phyloP scores from a whole-genome alignment of 2,329 filamentous ascomycete species.

The Epichloe uncinata region DNA sequence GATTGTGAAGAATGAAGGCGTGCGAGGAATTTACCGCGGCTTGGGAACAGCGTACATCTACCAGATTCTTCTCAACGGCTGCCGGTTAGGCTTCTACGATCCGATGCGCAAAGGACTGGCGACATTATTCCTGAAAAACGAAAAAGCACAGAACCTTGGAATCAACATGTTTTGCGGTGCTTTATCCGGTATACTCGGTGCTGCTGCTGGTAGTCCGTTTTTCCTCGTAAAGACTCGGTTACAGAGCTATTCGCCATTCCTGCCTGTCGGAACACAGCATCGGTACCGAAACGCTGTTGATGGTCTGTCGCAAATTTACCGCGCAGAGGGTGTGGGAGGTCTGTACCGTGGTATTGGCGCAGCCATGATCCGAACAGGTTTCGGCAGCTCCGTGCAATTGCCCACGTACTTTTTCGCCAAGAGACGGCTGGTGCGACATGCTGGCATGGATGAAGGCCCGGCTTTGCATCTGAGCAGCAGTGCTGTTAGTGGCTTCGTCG shows the following conservation, averaged over 20 bases:
- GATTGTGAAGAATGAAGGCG: conserved; percentile 81
- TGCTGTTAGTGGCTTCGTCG: conserved; percentile 82
- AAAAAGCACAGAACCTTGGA: conserved; percentile 66
- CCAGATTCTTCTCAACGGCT: conserved; percentile 92
- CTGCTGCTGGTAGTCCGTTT: conserved; percentile 86
- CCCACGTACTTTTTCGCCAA: conserved; percentile 99
- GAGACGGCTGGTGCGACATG: conserved; percentile 64
- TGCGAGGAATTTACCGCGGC: conserved; percentile 75
- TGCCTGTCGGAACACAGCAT: conserved; percentile 95
- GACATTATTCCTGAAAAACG: conserved; percentile 55
- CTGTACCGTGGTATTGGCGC: conserved; percentile 84
- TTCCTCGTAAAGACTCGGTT: conserved; percentile 96
- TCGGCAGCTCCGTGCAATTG: conserved; percentile 88
- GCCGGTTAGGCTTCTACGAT: conserved; percentile 94
- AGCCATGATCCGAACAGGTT: conserved; percentile 91
- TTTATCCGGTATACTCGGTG: conserved; percentile 76
- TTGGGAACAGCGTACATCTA: conserved; percentile 90
- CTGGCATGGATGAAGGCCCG: conserved; percentile 83
- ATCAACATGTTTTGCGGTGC: conserved; percentile 94
- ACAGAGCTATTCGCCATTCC: conserved; percentile 83
- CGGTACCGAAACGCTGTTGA: conserved; percentile 76
- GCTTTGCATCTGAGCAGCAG: conserved; percentile 81
- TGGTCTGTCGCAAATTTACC: conserved; percentile 69
- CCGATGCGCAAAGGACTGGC: conserved; percentile 68
- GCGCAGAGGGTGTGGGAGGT: conserved; percentile 61